Evolutionary conservation across 73 alveolate genomes (phyloP), one percentile per base, ranked within the genome.

Genomic region (Paramecium octaurelia): DNA sequence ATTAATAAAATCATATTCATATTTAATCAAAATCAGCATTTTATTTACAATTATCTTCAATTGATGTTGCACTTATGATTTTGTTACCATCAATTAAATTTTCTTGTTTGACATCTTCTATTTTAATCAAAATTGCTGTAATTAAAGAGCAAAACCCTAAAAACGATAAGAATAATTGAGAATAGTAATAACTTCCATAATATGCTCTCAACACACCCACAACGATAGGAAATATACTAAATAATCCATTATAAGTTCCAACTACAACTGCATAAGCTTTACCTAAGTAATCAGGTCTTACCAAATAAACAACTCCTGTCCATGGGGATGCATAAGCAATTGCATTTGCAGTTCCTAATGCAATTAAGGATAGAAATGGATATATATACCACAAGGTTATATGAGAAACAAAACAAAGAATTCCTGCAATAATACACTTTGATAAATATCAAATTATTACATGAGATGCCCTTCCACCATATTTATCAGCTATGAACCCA

Each of bases 281-380:
- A 12, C 88, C 88, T 35, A 75, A 21, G 31, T 35, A 42, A 75
- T 38, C 58, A 38, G 88, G 88, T 20, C 60, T 75, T 11, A 75
- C 60, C 16, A 75, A 38, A 75, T 38, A 75, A 6, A 75, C 88
- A 75, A 75, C 58, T 14, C 68, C 58, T 75, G 88, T 75, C 88
- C 88, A 75, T 38, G 88, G 88, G 4, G 68, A 35, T 38, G 88
- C 88, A 75, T 75, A 75, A 18, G 88, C 58, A 24, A 75, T 75
- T 3, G 88, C 88, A 38, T 21, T 35, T 1, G 68, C 88, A 2
- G 60, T 42, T 75, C 88, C 88, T 18, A 75, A 75, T 0, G 68
- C 58, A 9, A 75, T 75, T 42, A 75, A 38, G n/a, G 88, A 75
- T n/a, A 75, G 24, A 42, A 75, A 42, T 16, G 88, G 88, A 75